phyloP scores from a whole-genome alignment of 2,329 filamentous ascomycete genomes.

The Fusarium sp. region DNA sequence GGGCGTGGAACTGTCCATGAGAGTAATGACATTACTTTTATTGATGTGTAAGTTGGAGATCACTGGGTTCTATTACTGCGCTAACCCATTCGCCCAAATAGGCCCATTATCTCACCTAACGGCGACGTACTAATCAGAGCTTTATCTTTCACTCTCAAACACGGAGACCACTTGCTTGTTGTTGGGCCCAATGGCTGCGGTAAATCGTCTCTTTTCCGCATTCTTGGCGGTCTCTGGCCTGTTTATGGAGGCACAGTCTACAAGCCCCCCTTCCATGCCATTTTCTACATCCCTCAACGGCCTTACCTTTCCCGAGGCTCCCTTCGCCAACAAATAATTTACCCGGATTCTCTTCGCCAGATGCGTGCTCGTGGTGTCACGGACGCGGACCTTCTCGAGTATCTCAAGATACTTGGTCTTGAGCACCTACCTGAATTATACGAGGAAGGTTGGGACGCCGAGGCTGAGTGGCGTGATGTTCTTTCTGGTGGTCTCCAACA shows the following conservation, averaged over 20 bases:
- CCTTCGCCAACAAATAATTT: slow-evolving; percentile 96
- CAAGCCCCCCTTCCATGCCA: slow-evolving; percentile 90
- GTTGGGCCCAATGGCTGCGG: slow-evolving; percentile 97
- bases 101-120: slow-evolving; percentile 94
- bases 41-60: slow-evolving; percentile 70
- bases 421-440: slow-evolving; percentile 83
- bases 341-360: slow-evolving; percentile 87
- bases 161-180: slow-evolving; percentile 90
- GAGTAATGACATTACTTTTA: slow-evolving; percentile 85
- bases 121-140: slow-evolving; percentile 89
- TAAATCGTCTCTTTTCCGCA: slow-evolving; percentile 95
- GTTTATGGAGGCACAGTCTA: slow-evolving; percentile 94
- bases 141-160: slow-evolving; percentile 85
- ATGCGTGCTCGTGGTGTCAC: slow-evolving; percentile 87
- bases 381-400: slow-evolving; percentile 79
- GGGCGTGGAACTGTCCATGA: slow-evolving; percentile 85
- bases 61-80: neutral
- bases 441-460: slow-evolving; percentile 84
- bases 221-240: slow-evolving; percentile 95
- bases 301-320: slow-evolving; percentile 92
- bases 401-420: slow-evolving; percentile 83
- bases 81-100: slow-evolving; percentile 42
- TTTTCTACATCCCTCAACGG: slow-evolving; percentile 97
- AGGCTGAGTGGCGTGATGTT: slow-evolving; percentile 96
- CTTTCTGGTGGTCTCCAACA: slow-evolving; percentile 93